phyloP scores from a whole-genome alignment of 2,329 filamentous ascomycete species.

The Trichoderma koningiopsis region DNA sequence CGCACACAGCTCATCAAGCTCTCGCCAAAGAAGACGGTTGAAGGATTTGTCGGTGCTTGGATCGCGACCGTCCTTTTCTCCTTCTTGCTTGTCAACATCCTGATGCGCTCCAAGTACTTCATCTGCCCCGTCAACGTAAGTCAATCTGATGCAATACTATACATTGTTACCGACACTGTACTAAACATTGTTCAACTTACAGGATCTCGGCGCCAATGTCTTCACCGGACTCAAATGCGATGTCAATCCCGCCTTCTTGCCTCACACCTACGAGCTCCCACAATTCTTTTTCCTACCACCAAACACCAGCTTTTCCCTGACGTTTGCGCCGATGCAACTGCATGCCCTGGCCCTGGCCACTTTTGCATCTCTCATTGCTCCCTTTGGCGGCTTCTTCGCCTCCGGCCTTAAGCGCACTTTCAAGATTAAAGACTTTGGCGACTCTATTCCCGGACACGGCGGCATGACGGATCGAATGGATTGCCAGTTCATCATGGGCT shows the following conservation, averaged over 20 bases:
- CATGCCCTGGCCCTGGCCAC: conserved; percentile 88
- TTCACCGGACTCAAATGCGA: conserved; percentile 88
- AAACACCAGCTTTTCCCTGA: conserved; percentile 62
- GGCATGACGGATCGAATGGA: conserved; percentile 99
- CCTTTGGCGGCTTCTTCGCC: conserved; percentile 97
- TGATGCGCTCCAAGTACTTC: conserved; percentile 94
- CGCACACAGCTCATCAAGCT: conserved; percentile 96
- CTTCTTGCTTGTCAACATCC: conserved; percentile 75
- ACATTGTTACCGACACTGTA: not conserved
- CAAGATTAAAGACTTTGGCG: conserved; percentile 99
- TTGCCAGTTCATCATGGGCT: conserved; percentile 99
- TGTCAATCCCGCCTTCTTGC: conserved; percentile 87
- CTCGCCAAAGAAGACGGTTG: conserved; percentile 98
- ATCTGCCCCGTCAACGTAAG: conserved; percentile 90
- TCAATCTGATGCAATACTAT: conserved; percentile 13
- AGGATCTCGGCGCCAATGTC: conserved; percentile 88
- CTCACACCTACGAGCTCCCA: conserved; percentile 73
- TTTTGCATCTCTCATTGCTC: conserved; percentile 94
- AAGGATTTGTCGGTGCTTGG: conserved; percentile 96
- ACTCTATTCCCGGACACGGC: conserved; percentile 95
- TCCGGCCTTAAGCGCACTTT: conserved; percentile 97
- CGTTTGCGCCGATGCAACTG: conserved; percentile 85
- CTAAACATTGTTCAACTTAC: conserved; percentile 21
- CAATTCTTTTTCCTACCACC: conserved; percentile 72
- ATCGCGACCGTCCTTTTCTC: conserved; percentile 90